phyloP scores from a whole-genome alignment of 2,329 filamentous ascomycete species.

The Colletotrichum phormii region DNA sequence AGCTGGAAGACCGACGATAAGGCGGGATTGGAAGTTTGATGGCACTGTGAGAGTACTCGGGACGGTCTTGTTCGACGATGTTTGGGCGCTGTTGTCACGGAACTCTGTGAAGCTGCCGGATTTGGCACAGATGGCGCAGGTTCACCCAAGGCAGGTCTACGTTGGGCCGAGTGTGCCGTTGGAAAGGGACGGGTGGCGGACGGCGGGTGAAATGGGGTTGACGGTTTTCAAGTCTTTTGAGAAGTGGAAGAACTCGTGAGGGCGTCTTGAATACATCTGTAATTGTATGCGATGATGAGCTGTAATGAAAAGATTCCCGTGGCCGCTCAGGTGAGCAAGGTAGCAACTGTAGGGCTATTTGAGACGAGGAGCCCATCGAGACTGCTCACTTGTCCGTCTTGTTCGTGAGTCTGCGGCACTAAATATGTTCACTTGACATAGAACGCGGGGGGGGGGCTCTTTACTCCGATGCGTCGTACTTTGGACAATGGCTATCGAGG shows the following conservation, averaged over 20 bases:
- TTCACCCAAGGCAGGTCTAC: conserved; percentile 13
- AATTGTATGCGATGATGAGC: not conserved
- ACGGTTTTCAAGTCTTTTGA: conserved; percentile 18
- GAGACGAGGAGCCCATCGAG: too few species aligned
- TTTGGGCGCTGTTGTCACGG: not conserved
- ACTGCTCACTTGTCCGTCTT: too few species aligned
- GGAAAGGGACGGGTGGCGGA: conserved; percentile 16
- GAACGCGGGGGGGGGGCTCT: too few species aligned
- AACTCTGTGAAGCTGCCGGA: not conserved
- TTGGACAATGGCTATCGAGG: too few species aligned
- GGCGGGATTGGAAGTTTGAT: not conserved
- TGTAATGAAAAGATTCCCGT: not conserved
- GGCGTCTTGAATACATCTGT: not conserved
- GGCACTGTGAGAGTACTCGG: conserved; percentile 16
- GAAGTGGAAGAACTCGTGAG: conserved; percentile 6
- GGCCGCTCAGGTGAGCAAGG: not conserved
- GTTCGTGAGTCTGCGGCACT: too few species aligned
- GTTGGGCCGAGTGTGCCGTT: conserved; percentile 12
- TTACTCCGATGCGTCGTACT: too few species aligned
- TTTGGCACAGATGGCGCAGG: not conserved
- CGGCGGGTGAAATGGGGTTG: not conserved
- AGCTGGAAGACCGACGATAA: not conserved
- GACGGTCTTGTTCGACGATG: conserved; percentile 20
- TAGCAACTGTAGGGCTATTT: too few species aligned
- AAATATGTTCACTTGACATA: too few species aligned